Conservation (phyloP, 2,329 filamentous ascomycete species). For the Hypoxylon sp. region DNA sequence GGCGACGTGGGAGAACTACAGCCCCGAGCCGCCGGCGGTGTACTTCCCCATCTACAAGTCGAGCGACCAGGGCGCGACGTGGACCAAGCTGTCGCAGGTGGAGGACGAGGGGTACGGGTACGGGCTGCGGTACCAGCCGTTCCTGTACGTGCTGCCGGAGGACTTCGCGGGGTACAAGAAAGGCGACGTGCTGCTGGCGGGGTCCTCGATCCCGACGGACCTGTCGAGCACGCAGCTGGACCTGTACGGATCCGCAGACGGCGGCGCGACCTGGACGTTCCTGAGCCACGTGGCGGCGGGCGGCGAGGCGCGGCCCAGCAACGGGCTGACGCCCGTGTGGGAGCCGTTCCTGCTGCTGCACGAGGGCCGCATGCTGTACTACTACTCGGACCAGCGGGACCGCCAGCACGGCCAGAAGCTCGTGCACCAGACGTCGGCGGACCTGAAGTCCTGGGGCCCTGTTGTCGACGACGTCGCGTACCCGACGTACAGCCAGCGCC, state of each 20-base stretch:
- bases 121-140: conserved; percentile 74
- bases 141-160: conserved; percentile 69
- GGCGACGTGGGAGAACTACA: conserved; percentile 65
- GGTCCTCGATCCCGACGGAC: conserved; percentile 66
- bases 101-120: conserved; percentile 69
- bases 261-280: conserved; percentile 70
- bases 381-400: conserved; percentile 77
- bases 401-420: conserved; percentile 70
- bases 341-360: conserved; percentile 72
- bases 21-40: conserved; percentile 61
- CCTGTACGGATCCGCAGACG: conserved; percentile 70
- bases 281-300: conserved; percentile 71
- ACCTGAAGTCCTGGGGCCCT: conserved; percentile 66
- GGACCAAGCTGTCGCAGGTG: conserved; percentile 69
- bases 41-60: conserved; percentile 64
- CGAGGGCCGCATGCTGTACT: conserved; percentile 67
- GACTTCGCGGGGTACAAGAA: conserved; percentile 63
- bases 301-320: conserved; percentile 67
- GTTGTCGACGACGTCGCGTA: conserved; percentile 70
- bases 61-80: conserved; percentile 63
- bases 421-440: conserved; percentile 67
- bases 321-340: conserved; percentile 75
- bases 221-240: conserved; percentile 72
- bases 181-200: conserved; percentile 70
- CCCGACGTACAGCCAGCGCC: conserved; percentile 43